phyloP scores from a whole-genome alignment of 2,329 filamentous ascomycete species.

The Scedosporium dehoogii region DNA sequence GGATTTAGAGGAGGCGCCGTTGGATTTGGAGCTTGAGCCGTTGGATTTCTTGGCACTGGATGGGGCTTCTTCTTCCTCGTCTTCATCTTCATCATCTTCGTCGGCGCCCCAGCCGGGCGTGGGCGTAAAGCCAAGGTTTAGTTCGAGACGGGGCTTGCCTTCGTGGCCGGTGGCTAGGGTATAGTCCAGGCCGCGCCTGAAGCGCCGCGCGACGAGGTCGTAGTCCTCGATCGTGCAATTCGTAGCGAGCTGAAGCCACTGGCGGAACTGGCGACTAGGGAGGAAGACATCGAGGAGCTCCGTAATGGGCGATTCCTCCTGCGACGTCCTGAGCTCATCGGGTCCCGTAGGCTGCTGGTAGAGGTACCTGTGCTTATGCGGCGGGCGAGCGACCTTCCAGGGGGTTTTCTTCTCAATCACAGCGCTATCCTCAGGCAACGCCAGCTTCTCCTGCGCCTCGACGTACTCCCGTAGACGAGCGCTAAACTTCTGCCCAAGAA shows the following conservation, averaged over 20 bases:
- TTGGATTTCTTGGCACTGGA: conserved; percentile 14
- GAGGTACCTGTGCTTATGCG: conserved; percentile 90
- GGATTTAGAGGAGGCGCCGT: conserved; percentile 19
- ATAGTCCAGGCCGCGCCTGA: conserved; percentile 81
- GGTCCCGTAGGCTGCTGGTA: conserved; percentile 55
- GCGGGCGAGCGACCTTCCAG: conserved; percentile 75
- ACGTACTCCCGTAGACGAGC: conserved; percentile 62
- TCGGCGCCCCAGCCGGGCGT: conserved; percentile 75
- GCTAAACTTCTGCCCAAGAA: conserved; percentile 72
- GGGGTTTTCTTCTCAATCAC: conserved; percentile 48
- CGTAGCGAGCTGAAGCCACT: conserved; percentile 82
- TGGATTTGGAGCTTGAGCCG: conserved; percentile 17
- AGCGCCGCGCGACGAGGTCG: conserved; percentile 74
- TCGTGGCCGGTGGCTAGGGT: conserved; percentile 82
- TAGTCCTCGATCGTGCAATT: conserved; percentile 62
- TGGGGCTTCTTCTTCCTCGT: conserved; percentile 28
- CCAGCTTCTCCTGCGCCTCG: conserved; percentile 46
- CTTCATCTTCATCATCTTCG: conserved; percentile 41
- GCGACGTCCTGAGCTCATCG: conserved; percentile 22
- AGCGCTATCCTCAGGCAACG: conserved; percentile 33
- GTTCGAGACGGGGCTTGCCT: conserved; percentile 68
- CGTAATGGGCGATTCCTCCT: conserved; percentile 50
- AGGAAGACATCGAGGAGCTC: conserved; percentile 76
- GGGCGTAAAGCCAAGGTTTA: conserved; percentile 81
- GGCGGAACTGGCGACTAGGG: conserved; percentile 75